Conservation (phyloP, 2,329 filamentous ascomycete species). For the Tolypocladium amazonense region DNA sequence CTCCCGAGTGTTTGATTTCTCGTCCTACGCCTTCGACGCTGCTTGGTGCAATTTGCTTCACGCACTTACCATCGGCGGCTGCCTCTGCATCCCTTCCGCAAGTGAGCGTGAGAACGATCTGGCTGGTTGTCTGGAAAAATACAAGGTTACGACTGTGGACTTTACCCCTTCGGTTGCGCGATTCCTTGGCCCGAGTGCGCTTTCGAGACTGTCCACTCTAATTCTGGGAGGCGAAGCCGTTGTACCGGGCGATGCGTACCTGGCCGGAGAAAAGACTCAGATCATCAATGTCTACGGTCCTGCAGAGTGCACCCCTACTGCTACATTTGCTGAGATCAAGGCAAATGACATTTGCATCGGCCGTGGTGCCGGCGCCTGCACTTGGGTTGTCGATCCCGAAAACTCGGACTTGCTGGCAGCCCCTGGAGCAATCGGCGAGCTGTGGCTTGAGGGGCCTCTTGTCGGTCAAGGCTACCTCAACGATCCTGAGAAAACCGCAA, state of each 20-base stretch:
- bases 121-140: constrained; percentile 2
- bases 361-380: constrained; percentile 1
- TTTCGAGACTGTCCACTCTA: constrained; percentile 7
- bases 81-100: constrained; percentile 9
- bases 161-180: constrained; percentile 10
- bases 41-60: constrained; percentile 9
- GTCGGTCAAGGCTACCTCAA: constrained; percentile 10
- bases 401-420: constrained; percentile 6
- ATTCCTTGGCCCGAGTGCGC: constrained; percentile 2
- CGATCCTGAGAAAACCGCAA: constrained; percentile 8
- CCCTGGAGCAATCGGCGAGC: constrained; percentile 9
- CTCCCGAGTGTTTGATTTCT: constrained; percentile 12
- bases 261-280: constrained; percentile 4
- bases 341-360: constrained; percentile 2
- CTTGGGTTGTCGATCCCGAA: constrained; percentile 9
- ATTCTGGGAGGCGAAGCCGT: constrained; percentile 9
- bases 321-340: not conserved
- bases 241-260: constrained; percentile 1
- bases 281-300: constrained; percentile 13
- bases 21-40: constrained; percentile 11
- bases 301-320: constrained; percentile 7
- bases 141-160: constrained; percentile 4
- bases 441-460: constrained; percentile 9
- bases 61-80: constrained; percentile 8
- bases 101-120: constrained; percentile 5